Evolutionary conservation across 768 basidiomycete species (phyloP), one percentile per base, ranked within the genome.

Genomic region (Galerina marginata): DNA sequence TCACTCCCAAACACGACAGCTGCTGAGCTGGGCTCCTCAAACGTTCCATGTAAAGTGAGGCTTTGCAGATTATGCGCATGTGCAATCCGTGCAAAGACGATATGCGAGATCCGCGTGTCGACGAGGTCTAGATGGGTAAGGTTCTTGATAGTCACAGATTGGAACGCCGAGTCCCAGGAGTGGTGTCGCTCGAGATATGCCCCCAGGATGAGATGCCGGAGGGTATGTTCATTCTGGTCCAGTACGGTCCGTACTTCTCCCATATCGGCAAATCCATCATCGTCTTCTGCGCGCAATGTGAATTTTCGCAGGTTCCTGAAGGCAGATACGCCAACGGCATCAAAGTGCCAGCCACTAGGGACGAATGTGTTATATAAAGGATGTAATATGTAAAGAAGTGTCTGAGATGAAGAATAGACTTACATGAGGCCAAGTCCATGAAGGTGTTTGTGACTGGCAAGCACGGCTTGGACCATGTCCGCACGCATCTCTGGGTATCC

Each of bases 191-290:
- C 79, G 33, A 89, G 83, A 69, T 86, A 87, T n/a, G 87, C 87
- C n/a, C 87, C 86, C 51, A 90, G 83, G 50, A 84, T 81, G 54
- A 90, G 81, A 64, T 88, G 87, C 52, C 77, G 77, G 14, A 90
- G 83, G 7, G 84, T 86, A 44, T 60, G 60, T 49, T 80, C 77
- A 65, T 89, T 89, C 49, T 80, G 75, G 72, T 89, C 85, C 14
- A 90, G 82, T 9, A 89, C 85, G 0, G 79, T 80, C 25, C 86
- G 81, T 36, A 89, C 83, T 72, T 89, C 87, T 40, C 81, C 82
- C 85, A 89, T 88, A 63, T 87, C 86, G 1, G 88, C 88, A 62
- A 84, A 85, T 9, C 88, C 88, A 61, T 88, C 86, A 72, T 88
- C 86, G 70, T 89, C 88, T 65, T 88, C 87, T 2, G 87, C 87